Evolutionary conservation across 179 eudicot species (phyloP).

Genomic region (Carnegiea gigantea): DNA sequence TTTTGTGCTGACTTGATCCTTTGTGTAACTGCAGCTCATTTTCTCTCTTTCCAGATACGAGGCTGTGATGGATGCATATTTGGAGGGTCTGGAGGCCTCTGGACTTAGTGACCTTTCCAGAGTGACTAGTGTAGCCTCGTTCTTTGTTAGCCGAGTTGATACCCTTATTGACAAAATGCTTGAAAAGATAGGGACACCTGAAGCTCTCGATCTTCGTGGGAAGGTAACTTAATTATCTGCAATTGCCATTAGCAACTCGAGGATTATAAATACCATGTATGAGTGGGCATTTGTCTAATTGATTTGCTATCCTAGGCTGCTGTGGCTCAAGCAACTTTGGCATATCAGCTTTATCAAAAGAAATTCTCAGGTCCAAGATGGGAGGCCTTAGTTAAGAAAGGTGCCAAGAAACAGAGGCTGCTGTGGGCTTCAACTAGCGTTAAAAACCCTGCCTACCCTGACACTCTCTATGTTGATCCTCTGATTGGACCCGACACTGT

Average conservation of each 20-base stretch:
- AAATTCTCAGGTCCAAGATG: slow-evolving; percentile 96
- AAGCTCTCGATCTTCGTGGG: slow-evolving; percentile 92
- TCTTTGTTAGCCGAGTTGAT: slow-evolving; percentile 97
- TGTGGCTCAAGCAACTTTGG: slow-evolving; percentile 92
- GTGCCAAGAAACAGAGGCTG: slow-evolving; percentile 96
- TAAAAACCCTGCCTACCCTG: slow-evolving; percentile 94
- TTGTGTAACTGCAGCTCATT: slow-evolving; percentile 65
- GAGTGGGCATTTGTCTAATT: background rate
- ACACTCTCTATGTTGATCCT: slow-evolving; percentile 88
- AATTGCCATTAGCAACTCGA: slow-evolving; percentile 8
- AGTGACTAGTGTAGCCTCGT: slow-evolving; percentile 97
- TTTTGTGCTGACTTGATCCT: slow-evolving; percentile 28
- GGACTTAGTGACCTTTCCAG: slow-evolving; percentile 88
- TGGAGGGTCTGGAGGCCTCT: slow-evolving; percentile 95
- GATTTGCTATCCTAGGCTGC: slow-evolving; percentile 61
- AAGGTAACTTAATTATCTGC: slow-evolving; percentile 51
- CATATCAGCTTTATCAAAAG: slow-evolving; percentile 84
- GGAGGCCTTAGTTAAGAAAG: slow-evolving; percentile 93
- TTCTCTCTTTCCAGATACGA: slow-evolving; percentile 92
- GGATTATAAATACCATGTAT: slow-evolving; percentile 7
- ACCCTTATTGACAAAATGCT: slow-evolving; percentile 87
- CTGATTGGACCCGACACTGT: slow-evolving; percentile 95
- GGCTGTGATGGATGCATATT: slow-evolving; percentile 95
- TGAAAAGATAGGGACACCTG: slow-evolving; percentile 88
- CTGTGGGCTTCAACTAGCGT: slow-evolving; percentile 98